phyloP scores from a whole-genome alignment of 2,329 filamentous ascomycete species.

The Alternaria sp. region DNA sequence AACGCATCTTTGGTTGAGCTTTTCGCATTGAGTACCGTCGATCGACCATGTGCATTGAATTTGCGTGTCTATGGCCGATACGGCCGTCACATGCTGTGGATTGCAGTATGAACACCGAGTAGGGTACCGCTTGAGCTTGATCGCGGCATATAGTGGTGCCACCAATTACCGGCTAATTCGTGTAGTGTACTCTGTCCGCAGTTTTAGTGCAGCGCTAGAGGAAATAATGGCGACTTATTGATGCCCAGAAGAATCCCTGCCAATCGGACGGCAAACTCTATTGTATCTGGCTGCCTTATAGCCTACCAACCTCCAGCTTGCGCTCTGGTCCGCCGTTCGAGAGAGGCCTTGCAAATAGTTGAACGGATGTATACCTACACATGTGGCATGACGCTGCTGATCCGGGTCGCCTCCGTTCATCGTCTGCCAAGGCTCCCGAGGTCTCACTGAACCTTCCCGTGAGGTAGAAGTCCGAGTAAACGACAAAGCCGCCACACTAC shows the following conservation, averaged over 20 bases:
- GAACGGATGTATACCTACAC: background rate
- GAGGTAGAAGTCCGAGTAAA: background rate
- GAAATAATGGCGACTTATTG: background rate
- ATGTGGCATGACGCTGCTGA: background rate
- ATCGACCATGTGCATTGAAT: background rate
- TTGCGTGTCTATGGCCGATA: background rate
- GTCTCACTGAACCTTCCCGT: background rate
- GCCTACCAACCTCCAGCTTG: background rate
- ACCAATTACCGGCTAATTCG: constrained; percentile 2
- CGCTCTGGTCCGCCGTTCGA: background rate
- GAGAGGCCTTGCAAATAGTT: background rate
- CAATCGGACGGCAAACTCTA: background rate
- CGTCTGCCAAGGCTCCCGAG: background rate
- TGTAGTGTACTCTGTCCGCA: background rate
- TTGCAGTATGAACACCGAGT: background rate
- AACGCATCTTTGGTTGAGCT: background rate
- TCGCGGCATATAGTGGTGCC: background rate
- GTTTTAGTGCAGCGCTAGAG: background rate
- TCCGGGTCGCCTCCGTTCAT: background rate
- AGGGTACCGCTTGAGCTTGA: background rate
- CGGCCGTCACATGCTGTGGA: background rate
- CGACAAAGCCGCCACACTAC: background rate
- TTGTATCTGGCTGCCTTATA: background rate
- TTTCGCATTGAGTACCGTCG: background rate
- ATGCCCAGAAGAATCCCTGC: background rate